phyloP scores from a whole-genome alignment of 2,329 filamentous ascomycete species.

The Lasiodiplodia citricola region DNA sequence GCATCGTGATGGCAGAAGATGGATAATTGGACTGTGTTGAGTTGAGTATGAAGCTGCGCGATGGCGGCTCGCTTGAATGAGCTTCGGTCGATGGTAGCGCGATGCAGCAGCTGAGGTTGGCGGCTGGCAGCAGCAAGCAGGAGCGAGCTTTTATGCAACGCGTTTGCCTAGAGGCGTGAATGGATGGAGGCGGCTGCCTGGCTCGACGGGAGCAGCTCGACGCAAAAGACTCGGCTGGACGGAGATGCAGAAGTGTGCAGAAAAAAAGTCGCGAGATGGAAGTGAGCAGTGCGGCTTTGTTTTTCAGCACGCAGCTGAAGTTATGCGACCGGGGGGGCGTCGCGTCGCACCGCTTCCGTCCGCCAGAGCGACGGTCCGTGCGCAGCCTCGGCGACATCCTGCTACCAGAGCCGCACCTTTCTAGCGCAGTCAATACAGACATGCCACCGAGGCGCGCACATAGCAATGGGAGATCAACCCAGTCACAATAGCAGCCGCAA shows the following conservation, averaged over 20 bases:
- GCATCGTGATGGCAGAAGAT: neutral
- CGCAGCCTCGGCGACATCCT: neutral
- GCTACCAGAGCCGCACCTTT: neutral
- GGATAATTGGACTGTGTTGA: neutral
- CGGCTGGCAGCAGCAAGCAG: constrained; percentile 19
- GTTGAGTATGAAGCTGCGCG: neutral
- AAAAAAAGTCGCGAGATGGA: constrained; percentile 13
- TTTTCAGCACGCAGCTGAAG: constrained; percentile 19
- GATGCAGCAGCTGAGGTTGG: constrained; percentile 15
- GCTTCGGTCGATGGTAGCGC: constrained; percentile 23
- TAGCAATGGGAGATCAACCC: neutral
- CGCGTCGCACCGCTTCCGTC: constrained; percentile 17
- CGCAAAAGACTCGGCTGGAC: neutral
- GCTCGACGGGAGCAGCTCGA: neutral
- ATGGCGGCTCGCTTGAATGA: constrained; percentile 2
- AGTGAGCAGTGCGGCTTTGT: constrained; percentile 17
- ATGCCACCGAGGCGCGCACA: neutral
- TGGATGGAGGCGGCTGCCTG: neutral
- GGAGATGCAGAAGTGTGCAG: neutral
- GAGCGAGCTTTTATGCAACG: neutral
- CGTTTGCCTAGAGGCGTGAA: neutral
- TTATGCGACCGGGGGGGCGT: constrained; percentile 22
- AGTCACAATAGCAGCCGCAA: neutral
- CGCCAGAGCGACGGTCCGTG: neutral
- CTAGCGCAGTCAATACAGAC: neutral